Base-by-base conservation (phyloP, 1,139 yeast genomes). In the Lodderomyces jiufengensis region DNA sequence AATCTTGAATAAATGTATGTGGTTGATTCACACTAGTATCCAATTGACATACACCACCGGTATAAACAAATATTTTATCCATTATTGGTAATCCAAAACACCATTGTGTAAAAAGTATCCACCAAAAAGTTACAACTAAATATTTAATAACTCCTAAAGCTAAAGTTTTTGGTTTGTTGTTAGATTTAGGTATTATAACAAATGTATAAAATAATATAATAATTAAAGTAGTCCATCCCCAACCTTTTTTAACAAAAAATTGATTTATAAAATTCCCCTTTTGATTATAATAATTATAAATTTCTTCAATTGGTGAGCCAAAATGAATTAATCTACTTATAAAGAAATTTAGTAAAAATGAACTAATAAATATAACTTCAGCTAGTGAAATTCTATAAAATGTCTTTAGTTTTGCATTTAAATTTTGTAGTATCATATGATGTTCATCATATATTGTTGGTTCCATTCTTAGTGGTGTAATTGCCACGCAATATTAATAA, bases 51-150 rank as follows among this genome's bases (percentile, higher is more conserved):
- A 63, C 61, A 0, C 98, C 98, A 1, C 98, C 98, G 0, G 96
- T 86, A 43, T 62, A 58, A 2, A 83, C 50, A 52, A 92, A 94
- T 1, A 90, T 70, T 37, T 80, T 63, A 58, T 92, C 98, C 96
- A 92, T 92, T 6, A 92, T 57, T 0, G 98, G 97, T 29, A 78
- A 57, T 0, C 95, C 95, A 52, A 84, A 80, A 52, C 78, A 82
- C 95, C 95, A 85, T 54, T 86, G 95, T 2, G 95, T 78, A 57
- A 83, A 86, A n/a, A 84, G 50, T 20, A 73, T 48, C 95, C 95
- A 87, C 85, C 94, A 84, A 0, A 65, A 8, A 0, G 95, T 83
- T n/a, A 80, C 77, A 2, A 73, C 39, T 0, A 48, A 44, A 47
- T 78, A 81, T 31, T 76, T 54, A 5, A 61, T 34, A 0, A 63